phyloP scores from a whole-genome alignment of 106 monocot genomes.

The Dactylorhiza incarnata region DNA sequence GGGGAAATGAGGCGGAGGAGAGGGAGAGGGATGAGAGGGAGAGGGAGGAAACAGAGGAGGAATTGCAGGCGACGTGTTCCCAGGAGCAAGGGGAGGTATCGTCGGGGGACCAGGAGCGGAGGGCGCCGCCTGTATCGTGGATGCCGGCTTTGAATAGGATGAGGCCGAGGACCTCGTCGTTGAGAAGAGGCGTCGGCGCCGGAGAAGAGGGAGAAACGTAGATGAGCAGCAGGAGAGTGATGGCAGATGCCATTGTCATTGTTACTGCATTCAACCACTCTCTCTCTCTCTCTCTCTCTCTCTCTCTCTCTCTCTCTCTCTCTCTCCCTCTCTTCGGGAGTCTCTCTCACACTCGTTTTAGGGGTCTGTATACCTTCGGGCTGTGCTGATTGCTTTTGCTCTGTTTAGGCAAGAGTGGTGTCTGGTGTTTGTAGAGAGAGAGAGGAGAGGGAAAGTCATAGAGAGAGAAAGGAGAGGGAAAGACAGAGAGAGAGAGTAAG shows the following conservation, averaged over 20 bases:
- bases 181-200: constrained; percentile 51
- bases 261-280: constrained; percentile 2
- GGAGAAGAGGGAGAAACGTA: constrained; percentile 41
- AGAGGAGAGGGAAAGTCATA: not conserved
- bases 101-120: constrained; percentile 61
- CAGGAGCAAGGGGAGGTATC: constrained; percentile 66
- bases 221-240: not conserved
- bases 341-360: not conserved
- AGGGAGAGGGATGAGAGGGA: constrained; percentile 13
- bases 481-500: too few relatives aligned
- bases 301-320: not conserved
- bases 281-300: not conserved
- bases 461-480: not conserved
- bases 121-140: constrained; percentile 36
- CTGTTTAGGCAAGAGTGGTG: not conserved
- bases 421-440: not conserved
- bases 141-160: constrained; percentile 77
- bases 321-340: not conserved
- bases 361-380: not conserved
- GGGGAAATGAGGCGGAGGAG: constrained; percentile 38
- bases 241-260: not conserved
- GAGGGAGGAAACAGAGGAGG: constrained; percentile 32
- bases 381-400: not conserved
- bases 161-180: constrained; percentile 77
- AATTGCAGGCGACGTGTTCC: constrained; percentile 58